Evolutionary conservation across 176 grass and related monocot species (phyloP).

Genomic region (Triticum timopheevii): DNA sequence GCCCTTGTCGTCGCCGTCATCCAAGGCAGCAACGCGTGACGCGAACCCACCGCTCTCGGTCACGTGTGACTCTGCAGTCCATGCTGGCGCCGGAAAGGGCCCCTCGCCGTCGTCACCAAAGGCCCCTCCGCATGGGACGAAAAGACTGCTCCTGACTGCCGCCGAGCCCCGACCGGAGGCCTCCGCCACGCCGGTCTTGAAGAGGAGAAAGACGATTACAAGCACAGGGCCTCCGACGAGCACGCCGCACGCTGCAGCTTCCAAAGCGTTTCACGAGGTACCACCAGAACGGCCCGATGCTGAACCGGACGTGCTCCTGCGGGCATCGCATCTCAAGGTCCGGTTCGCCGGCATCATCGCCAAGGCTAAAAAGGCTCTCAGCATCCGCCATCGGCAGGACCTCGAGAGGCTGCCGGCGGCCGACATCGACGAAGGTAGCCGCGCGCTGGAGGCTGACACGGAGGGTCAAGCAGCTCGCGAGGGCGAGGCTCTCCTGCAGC

Average conservation of each 20-base stretch:
- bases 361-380: background rate
- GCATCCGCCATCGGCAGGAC: background rate
- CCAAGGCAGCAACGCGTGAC: background rate
- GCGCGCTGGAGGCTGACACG: background rate
- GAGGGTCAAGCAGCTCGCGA: background rate
- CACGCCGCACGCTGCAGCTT: background rate
- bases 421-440: background rate
- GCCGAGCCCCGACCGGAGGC: background rate
- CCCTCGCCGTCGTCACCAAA: background rate
- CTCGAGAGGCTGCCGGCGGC: background rate
- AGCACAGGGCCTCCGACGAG: background rate
- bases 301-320: background rate
- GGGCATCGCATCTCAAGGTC: background rate
- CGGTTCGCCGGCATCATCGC: conserved; percentile 9
- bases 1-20: background rate
- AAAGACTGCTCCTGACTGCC: background rate
- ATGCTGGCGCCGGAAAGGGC: background rate
- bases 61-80: background rate
- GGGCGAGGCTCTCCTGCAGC: background rate
- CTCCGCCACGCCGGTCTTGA: background rate
- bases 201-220: background rate
- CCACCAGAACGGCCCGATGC: background rate
- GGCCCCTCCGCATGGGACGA: background rate
- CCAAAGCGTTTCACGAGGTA: background rate
- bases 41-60: background rate